Evolutionary conservation across 768 basidiomycete genomes (phyloP), one percentile per base, ranked within the genome.

Genomic region (Pleurotus salmoneostramineus): DNA sequence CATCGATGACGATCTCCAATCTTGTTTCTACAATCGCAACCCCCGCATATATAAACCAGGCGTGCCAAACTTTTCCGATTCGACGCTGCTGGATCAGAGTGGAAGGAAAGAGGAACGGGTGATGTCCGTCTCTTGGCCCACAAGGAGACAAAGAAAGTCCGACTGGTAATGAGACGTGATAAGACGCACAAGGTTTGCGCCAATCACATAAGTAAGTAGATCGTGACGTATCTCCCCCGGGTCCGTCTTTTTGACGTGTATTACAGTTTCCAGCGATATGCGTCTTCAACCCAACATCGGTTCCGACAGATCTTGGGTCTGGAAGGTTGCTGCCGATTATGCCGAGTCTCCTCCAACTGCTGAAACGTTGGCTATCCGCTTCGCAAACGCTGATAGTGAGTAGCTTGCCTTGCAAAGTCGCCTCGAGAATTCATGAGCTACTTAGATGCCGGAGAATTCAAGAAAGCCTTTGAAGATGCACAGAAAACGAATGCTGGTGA

Each of bases 121-220:
- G 94, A 96, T 71, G 95, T 93, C 63, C 89, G 93, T 71, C 82
- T 99, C 57, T 85, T 99, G 62, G 77, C 85, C 65, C 92, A 97
- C 80, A 93, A 89, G 74, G 85, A 85, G 68, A 89, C 88, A 50
- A 87, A 89, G 80, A 98, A 95, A 75, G 82, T 96, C 68, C 84
- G 97, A 61, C 84, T 99, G 61, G 94, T 99, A 71, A 99, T 99
- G 97, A 83, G 96, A 77, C 91, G 97, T 74, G 97, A 99, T 83
- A 98, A 98, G 87, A 99, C 97, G 49, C 82, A 94, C 74, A 98
- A 99, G 75, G 95, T 98, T 75, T 98, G 97, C 74, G 97, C 97
- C 58, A 99, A 99, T 79, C 97, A 98, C 76, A 75, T 84, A 63
- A 86, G 97, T 98, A 67, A 76, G 79, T 75, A 57, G 32, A 80